phyloP scores from a whole-genome alignment of 176 grass and related monocot genomes.

The Rhipidocladum racemiflorum region DNA sequence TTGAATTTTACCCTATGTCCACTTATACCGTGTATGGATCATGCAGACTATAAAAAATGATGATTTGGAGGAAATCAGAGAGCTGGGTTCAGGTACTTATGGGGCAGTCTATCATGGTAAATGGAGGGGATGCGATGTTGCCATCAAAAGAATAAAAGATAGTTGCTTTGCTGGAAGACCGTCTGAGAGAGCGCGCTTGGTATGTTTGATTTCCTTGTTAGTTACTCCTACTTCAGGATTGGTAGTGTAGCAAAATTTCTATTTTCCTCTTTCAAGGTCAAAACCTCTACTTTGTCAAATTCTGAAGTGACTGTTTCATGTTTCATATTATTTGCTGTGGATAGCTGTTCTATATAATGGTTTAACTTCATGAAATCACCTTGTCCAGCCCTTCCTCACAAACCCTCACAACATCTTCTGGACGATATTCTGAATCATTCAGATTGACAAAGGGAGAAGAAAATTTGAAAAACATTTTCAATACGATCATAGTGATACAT shows the following conservation, averaged over 20 bases:
- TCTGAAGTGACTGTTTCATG: background rate
- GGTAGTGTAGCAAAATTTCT: background rate
- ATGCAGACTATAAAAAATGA: slow-evolving; percentile 92
- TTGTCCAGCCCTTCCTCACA: background rate
- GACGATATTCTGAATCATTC: background rate
- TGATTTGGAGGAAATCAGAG: slow-evolving; percentile 97
- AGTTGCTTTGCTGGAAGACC: slow-evolving; percentile 87
- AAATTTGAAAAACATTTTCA: background rate
- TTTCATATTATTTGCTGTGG: background rate
- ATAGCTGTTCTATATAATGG: background rate
- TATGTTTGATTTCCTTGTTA: slow-evolving; percentile 40
- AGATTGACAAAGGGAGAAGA: background rate
- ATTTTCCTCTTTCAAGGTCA: background rate
- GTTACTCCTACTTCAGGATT: background rate
- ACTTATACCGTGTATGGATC: slow-evolving; percentile 33
- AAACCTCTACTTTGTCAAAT: slow-evolving; percentile 1
- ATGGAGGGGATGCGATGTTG: slow-evolving; percentile 97
- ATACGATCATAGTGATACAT: background rate
- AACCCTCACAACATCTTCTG: background rate
- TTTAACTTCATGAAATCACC: background rate
- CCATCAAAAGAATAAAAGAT: slow-evolving; percentile 99
- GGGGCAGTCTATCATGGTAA: slow-evolving; percentile 95
- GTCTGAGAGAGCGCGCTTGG: slow-evolving; percentile 88
- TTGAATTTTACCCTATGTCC: slow-evolving; percentile 12
- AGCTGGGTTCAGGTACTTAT: slow-evolving; percentile 90